Evolutionary conservation across 371 early-diverging fungal genomes (phyloP), one percentile per base, ranked within the genome.

Genomic region (Syncephalastrum monosporum): DNA sequence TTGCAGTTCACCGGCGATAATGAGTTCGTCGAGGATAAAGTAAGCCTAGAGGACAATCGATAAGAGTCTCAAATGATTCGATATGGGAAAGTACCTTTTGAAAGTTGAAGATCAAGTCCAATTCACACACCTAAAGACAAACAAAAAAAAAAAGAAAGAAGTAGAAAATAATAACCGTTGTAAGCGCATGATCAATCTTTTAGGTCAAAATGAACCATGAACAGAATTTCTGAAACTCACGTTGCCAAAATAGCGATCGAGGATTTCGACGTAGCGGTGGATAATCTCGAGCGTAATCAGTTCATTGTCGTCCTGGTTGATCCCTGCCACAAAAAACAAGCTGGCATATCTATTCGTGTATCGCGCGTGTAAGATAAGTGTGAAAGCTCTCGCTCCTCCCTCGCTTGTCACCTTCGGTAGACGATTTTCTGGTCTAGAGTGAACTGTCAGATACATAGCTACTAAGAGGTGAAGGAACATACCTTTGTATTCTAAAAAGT

Each of bases 171-270:
- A 25, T 21, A 44, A 10, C 4, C 5, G 23, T 24, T 15, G 38
- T 23, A 56, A 19, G 29, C 29, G 42, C 15, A 45, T 14, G 42
- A 52, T 24, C n/a, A 33, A 33, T 33, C 38, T 10, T 33, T 33
- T 33, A 33, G 2, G 38, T 33, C 7, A 33, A 33, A 33, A 33
- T 6, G 38, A 33, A 27, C 3, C 21, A 21, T 2, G 21, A 3
- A 24, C 17, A 47, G 42, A 23, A 3, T 15, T 25, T 12, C 23
- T 33, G 10, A 13, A 21, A 45, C 70, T 64, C 79, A 94, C 97
- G 69, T 97, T 98, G 66, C 95, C 89, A 78, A 98, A 98, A 75
- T 94, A 96, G 59, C 93, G 90, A 76, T 98, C 99, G 50, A 98
- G 72, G 12, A 96, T 87, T 69, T 98, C 98, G 43, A 98, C 99